phyloP scores from a whole-genome alignment of 2,329 filamentous ascomycete species.

The Penicillium sp. region DNA sequence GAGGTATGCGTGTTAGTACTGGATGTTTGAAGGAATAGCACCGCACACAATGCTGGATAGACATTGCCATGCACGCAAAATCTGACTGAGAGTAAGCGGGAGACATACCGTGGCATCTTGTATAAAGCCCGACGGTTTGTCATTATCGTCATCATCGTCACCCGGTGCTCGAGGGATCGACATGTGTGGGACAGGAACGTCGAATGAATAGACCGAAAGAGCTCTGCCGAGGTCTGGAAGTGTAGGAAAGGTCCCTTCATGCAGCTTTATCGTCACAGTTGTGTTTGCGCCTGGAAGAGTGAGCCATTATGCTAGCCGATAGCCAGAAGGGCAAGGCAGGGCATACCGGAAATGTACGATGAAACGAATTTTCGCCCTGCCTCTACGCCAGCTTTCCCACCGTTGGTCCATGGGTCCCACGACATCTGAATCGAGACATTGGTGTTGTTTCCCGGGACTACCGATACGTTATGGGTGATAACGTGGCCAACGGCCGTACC shows the following conservation, averaged over 20 bases:
- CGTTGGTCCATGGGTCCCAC: slow-evolving; percentile 70
- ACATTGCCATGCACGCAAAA: neutral
- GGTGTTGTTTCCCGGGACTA: slow-evolving; percentile 71
- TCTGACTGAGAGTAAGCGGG: neutral
- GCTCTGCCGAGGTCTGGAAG: slow-evolving; percentile 72
- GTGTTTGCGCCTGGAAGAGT: slow-evolving; percentile 68
- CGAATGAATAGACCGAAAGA: slow-evolving; percentile 70
- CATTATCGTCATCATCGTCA: slow-evolving; percentile 45
- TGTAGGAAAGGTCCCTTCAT: slow-evolving; percentile 71
- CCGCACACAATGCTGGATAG: too few relatives aligned
- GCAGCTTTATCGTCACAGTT: slow-evolving; percentile 71
- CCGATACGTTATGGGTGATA: slow-evolving; percentile 62
- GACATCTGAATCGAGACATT: slow-evolving; percentile 66
- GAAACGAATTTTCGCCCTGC: slow-evolving; percentile 75
- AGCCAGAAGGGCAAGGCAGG: too few relatives aligned
- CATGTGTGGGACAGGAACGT: slow-evolving; percentile 70
- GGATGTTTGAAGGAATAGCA: neutral
- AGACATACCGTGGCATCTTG: slow-evolving; percentile 67
- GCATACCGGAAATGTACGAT: slow-evolving; percentile 74
- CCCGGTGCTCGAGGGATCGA: slow-evolving; percentile 54
- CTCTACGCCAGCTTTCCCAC: slow-evolving; percentile 61
- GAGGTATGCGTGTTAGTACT: slow-evolving; percentile 12
- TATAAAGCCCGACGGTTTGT: slow-evolving; percentile 67
- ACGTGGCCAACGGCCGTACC: slow-evolving; percentile 74
- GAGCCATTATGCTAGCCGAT: slow-evolving; percentile 5